Evolutionary conservation across 1,284 basidiomycete species (phyloP).

Genomic region (Phellopilus nigrolimitatus): DNA sequence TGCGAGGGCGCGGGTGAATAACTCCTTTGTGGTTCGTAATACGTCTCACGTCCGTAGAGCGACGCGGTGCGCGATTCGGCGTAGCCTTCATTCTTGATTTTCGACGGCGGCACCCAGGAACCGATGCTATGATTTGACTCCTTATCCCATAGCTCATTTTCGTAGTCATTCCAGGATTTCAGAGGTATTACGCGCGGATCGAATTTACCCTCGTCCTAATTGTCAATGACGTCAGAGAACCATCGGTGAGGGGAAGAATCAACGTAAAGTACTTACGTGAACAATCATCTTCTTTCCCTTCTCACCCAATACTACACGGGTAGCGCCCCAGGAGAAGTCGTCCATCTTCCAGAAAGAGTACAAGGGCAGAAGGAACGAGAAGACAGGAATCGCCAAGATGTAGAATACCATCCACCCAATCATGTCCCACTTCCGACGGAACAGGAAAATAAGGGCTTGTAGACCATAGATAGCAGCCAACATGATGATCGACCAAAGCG

Average conservation of each 20-base stretch:
- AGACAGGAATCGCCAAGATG: constrained; percentile 86
- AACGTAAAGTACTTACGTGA: constrained; percentile 55
- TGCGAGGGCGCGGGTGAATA: constrained; percentile 71
- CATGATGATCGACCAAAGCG: constrained; percentile 82
- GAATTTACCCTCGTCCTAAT: constrained; percentile 93
- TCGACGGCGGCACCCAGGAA: constrained; percentile 73
- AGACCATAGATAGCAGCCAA: constrained; percentile 91
- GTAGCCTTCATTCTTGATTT: constrained; percentile 65
- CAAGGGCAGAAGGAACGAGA: constrained; percentile 89
- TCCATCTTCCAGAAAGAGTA: constrained; percentile 99
- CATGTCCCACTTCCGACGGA: constrained; percentile 93
- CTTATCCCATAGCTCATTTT: constrained; percentile 97
- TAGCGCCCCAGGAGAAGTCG: constrained; percentile 97
- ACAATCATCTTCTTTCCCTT: constrained; percentile 92
- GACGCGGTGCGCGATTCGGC: constrained; percentile 71
- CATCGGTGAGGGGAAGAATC: not conserved
- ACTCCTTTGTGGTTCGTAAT: constrained; percentile 57
- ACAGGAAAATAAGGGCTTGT: constrained; percentile 81
- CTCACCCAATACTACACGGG: constrained; percentile 92
- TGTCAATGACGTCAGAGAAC: constrained; percentile 11
- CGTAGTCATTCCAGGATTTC: constrained; percentile 96
- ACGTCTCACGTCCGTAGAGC: constrained; percentile 77
- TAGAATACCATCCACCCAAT: constrained; percentile 98
- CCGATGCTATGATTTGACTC: constrained; percentile 90
- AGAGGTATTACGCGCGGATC: constrained; percentile 89